A percentile compares a stretch with the other conserved stretches of the same genome.
Conservation (phyloP, 2,329 filamentous ascomycete genomes). For the Ceratocystis papillata region DNA sequence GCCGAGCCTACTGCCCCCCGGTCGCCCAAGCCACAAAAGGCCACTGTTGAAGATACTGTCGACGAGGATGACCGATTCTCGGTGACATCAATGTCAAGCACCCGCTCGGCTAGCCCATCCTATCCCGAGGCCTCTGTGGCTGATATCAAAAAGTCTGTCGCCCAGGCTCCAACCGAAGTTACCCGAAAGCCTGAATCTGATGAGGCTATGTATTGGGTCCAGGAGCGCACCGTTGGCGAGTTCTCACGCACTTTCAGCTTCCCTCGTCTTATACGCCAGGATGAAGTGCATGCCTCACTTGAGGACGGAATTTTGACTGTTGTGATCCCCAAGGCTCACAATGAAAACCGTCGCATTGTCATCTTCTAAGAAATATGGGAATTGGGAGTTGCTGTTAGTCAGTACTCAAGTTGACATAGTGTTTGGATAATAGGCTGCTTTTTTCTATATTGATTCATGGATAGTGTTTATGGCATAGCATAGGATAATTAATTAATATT, state of each 20-base stretch:
- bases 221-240: conserved; percentile 54
- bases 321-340: conserved; percentile 53
- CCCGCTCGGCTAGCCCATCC: conserved; percentile 26
- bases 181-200: conserved; percentile 28
- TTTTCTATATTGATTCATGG: neutral
- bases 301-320: conserved; percentile 56
- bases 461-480: neutral
- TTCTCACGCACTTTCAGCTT: conserved; percentile 61
- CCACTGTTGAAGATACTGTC: conserved; percentile 53
- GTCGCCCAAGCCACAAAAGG: conserved; percentile 39
- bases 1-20: conserved; percentile 26
- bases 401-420: neutral
- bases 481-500: conserved; percentile 1
- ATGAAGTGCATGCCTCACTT: conserved; percentile 50
- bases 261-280: conserved; percentile 51
- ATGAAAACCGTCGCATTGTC: conserved; percentile 44
- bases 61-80: conserved; percentile 28
- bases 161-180: conserved; percentile 38
- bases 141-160: conserved; percentile 26
- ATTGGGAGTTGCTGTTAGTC: neutral
- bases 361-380: conserved; percentile 36
- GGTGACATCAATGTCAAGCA: conserved; percentile 25
- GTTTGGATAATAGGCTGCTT: neutral
- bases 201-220: conserved; percentile 57
- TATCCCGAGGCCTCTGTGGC: conserved; percentile 26